Evolutionary conservation across 139 green algal species (phyloP), one percentile per base, ranked within the genome.

Genomic region (Chlorella ohadii): DNA sequence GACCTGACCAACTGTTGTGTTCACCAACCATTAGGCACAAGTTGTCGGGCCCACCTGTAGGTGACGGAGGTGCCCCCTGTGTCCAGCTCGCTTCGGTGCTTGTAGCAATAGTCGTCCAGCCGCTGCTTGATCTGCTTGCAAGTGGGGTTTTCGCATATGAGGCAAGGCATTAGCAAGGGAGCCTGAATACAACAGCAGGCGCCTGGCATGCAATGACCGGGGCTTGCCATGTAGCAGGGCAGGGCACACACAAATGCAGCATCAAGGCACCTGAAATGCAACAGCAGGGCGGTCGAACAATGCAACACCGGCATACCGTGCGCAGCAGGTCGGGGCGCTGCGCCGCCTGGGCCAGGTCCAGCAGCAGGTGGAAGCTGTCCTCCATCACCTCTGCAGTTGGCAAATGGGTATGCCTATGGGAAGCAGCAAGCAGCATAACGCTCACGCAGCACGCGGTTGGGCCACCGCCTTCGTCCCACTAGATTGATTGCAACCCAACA

Each of bases 291-390:
- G n/a, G n/a, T n/a, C n/a, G n/a, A n/a, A n/a, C n/a, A 33, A 19
- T 28, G 22, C 59, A 66, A 22, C 59, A 66, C 59, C 59, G 59
- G 28, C 33, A 7, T 56, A 81, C 74, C 74, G 68, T 68, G 33
- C 17, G 11, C 55, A 68, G 56, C 74, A 81, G 56, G 55, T 81
- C 55, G 23, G 74, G 74, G 19, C 68, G 74, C 28, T 39, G 74
- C 19, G 33, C 74, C 31, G 36, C 74, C 33, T 39, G n/a, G 23
- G 68, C 28, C 33, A 81, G 74, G 74, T 81, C 74, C 55, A 81
- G 56, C 55, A 81, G 33, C 55, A 81, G 55, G 28, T 57, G 56
- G 74, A 81, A 81, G 74, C 36, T 56, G 55, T 81, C 74, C 56
- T 81, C 74, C 74, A 81, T 81, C 4, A 68, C n/a, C 56, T 68